These are phyloP conservation scores for Pythium rhizo-oryzae DNA, from an alignment of 352 stramenopile species.

Conservation along the genomic window DNA sequence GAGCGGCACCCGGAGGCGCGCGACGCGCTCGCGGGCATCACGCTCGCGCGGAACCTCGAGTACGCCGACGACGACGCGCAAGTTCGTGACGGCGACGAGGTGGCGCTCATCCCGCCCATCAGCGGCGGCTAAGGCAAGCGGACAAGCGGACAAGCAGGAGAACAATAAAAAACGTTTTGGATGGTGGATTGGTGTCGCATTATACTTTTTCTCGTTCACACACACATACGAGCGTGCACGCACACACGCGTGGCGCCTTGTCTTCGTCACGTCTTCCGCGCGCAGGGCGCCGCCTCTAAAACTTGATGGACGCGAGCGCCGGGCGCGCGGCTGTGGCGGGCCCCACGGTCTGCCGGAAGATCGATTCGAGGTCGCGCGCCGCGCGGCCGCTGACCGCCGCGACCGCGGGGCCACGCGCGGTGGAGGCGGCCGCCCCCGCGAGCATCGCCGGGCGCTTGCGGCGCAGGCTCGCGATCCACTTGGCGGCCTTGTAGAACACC, in stretches of 20 bases:
- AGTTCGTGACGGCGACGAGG: slow-evolving; percentile 69
- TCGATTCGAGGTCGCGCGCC: slow-evolving; percentile 57
- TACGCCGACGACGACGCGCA: slow-evolving; percentile 52
- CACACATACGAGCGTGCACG: not conserved
- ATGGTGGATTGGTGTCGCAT: not conserved
- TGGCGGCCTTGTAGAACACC: slow-evolving; percentile 59
- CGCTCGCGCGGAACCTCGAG: slow-evolving; percentile 75
- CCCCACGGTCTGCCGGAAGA: slow-evolving; percentile 67
- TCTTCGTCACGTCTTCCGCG: too few relatives aligned
- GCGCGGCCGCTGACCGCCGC: slow-evolving; percentile 15
- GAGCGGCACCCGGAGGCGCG: slow-evolving; percentile 53
- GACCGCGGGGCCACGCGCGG: not conserved
- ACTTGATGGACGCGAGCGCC: slow-evolving; percentile 24
- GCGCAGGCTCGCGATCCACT: slow-evolving; percentile 58
- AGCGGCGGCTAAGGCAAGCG: slow-evolving; percentile 43
- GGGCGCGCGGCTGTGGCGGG: not conserved
- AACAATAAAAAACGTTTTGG: not conserved
- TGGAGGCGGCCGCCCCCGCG: slow-evolving; percentile 18
- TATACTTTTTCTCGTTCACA: slow-evolving; percentile 2
- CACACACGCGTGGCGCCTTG: not conserved
- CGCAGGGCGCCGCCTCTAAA: not conserved
- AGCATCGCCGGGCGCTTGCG: slow-evolving; percentile 38
- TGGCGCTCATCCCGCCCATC: slow-evolving; percentile 85
- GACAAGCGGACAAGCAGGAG: slow-evolving; percentile 2
- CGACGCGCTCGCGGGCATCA: slow-evolving; percentile 54